phyloP scores from a whole-genome alignment of 2,329 filamentous ascomycete species.

The Colletotrichum lentis region DNA sequence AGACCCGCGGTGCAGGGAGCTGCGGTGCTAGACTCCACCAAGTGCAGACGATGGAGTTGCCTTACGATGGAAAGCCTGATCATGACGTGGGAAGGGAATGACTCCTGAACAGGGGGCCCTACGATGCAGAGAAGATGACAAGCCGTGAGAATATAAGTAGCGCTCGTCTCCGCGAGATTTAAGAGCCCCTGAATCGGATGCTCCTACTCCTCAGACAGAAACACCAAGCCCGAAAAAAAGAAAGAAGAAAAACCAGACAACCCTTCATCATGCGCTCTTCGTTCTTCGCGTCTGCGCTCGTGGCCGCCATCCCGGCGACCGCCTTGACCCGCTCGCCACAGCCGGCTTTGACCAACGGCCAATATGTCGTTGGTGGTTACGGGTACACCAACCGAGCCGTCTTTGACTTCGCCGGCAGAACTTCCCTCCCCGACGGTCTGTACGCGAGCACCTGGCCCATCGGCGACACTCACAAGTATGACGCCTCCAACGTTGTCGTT shows the following conservation, averaged over 20 bases:
- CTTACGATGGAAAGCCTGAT: neutral
- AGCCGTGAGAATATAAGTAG: neutral
- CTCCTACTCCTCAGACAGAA: neutral
- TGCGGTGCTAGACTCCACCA: too few relatives aligned
- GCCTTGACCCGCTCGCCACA: slow-evolving; percentile 22
- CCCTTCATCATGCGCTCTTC: slow-evolving; percentile 12
- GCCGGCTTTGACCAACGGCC: slow-evolving; percentile 30
- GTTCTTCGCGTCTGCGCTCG: slow-evolving; percentile 2
- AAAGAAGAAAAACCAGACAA: neutral
- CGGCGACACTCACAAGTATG: slow-evolving; percentile 31
- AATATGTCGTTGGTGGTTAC: slow-evolving; percentile 41
- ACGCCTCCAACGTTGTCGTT: slow-evolving; percentile 39
- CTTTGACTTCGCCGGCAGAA: slow-evolving; percentile 40
- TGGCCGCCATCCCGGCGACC: neutral
- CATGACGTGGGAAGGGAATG: neutral
- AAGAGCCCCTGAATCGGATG: too few relatives aligned
- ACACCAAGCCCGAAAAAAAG: neutral
- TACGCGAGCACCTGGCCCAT: slow-evolving; percentile 40
- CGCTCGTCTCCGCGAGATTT: neutral
- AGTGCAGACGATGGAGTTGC: neutral
- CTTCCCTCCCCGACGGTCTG: slow-evolving; percentile 41
- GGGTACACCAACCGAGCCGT: slow-evolving; percentile 41
- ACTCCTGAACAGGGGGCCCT: neutral
- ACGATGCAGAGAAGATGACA: neutral
- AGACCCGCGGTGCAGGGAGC: neutral